Base-by-base conservation (phyloP, 331 rosid genomes). In the Malus hybrid region DNA sequence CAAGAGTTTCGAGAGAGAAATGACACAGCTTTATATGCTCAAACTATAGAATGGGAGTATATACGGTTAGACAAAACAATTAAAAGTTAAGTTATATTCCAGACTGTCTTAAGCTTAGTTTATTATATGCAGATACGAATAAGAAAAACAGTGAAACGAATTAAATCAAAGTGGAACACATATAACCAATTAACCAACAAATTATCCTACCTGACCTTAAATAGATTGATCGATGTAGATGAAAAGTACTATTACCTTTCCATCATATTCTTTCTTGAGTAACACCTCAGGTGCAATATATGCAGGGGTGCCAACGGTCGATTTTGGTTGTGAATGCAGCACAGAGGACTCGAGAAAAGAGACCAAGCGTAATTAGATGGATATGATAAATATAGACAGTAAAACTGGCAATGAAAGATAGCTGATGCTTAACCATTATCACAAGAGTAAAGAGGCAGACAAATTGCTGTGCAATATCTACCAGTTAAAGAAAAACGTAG, bases 291-390 rank as follows among this genome's bases (percentile, higher is more conserved):
- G 98, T 64, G 97, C 98, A 31, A 93, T 93, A 71, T 93, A 93
- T 48, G 98, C 98, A 42, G 98, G 97, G 60, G 98, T 93, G 39
- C 98, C 98, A 64, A 93, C 98, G 2, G 98, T 93, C 64, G 98
- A 93, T 87, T 91, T 93, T 79, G 98, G 98, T 86, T 93, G 98
- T 18, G 98, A 93, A 39, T 93, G 97, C 68, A 93, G 85, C 74
- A 91, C 93, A 0, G 97, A 93, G 44, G 98, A 93, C 97, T 93
- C 4, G 91, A 71, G 76, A 80, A 70, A 60, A 61, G 55, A 68
- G 71, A 86, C 62, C 31, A 4, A 61, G 59, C 46, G 63, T 75
- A 73, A 72, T 76, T 82, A 83, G 68, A 79, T 69, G 77, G 57
- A 59, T 46, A 69, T 50, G 65, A 62, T n/a, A 34, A 76, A 33